Evolutionary conservation across 2,329 filamentous ascomycete species (phyloP), one percentile per base, ranked within the genome.

Genomic region (Zymoseptoria brevis): DNA sequence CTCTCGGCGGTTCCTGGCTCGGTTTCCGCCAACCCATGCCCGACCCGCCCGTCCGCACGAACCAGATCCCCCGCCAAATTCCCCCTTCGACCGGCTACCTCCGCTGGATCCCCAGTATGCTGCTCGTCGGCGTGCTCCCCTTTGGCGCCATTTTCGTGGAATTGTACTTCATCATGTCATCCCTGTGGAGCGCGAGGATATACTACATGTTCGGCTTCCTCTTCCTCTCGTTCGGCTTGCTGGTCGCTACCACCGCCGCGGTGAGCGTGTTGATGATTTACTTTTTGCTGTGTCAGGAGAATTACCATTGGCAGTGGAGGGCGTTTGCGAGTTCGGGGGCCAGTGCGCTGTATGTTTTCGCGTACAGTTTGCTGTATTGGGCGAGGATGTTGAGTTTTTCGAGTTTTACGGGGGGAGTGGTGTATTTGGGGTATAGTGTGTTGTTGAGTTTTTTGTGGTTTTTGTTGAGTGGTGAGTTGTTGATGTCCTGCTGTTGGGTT

Each of bases 161-260:
- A 77, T 85, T 99, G 2, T 97, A 96, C 81, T 97, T 97, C 76
- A 96, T 99, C 79, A 96, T 99, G 90, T 96, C 87, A 77, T 96
- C 90, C 24, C 93, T 99, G 72, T 99, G 94, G 94, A 96, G 95
- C 76, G 93, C 87, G 79, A 90, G 94, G 76, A 94, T 99, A 66
- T 99, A 99, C 81, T 99, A 99, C 82, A 99, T 99, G 94, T 99
- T 99, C 70, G 94, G 94, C 21, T 99, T 99, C 81, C 80, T 99
- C 41, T 99, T 99, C 81, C 83, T 99, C 58, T 96, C 92, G 81
- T 99, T 96, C 71, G 92, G 89, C 9, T 83, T 99, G 54, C 96
- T 99, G 91, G 90, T 97, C 68, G 88, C 96, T 68, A 97, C 94
- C 1, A 91, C 88, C 60, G 93, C 93, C 0, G 87, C 92, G 0